A percentile compares a stretch with the other conserved stretches of the same genome.
These are phyloP conservation scores for Aurantiochytrium sp. DNA, from an alignment of 108 stramenopile genomes.

Conservation along the genomic window DNA sequence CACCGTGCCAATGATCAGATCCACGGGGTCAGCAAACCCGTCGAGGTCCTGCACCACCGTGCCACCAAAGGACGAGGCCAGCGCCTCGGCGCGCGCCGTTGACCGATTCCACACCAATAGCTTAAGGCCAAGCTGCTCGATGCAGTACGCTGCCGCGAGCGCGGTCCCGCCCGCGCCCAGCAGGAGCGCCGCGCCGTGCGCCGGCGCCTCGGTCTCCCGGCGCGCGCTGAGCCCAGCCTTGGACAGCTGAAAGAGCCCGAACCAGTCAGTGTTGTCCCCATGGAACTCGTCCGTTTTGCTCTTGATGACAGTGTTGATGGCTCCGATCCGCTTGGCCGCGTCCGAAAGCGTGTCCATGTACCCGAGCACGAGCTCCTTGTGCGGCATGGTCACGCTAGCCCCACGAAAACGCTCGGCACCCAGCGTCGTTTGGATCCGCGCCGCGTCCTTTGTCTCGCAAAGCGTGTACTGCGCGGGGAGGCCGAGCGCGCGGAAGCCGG, in stretches of 20 bases:
- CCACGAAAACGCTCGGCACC: slow-evolving; percentile 70
- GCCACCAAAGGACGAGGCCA: slow-evolving; percentile 83
- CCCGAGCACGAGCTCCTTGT: slow-evolving; percentile 91
- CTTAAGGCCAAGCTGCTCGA: slow-evolving; percentile 67
- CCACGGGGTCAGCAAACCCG: slow-evolving; percentile 17
- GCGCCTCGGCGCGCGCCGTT: slow-evolving; percentile 73
- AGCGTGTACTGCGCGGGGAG: slow-evolving; percentile 77
- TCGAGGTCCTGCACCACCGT: slow-evolving; percentile 62
- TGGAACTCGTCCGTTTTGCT: not conserved
- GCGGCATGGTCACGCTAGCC: slow-evolving; percentile 91
- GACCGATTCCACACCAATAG: slow-evolving; percentile 88
- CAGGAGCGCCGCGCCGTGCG: slow-evolving; percentile 56
- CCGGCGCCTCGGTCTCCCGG: not conserved
- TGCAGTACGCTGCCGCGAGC: slow-evolving; percentile 82
- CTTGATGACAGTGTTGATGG: slow-evolving; percentile 83
- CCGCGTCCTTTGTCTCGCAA: slow-evolving; percentile 20
- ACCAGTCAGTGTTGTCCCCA: slow-evolving; percentile 99
- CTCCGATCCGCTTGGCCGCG: slow-evolving; percentile 87
- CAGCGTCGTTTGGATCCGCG: not conserved
- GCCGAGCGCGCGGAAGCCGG: slow-evolving; percentile 74
- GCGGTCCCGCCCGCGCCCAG: slow-evolving; percentile 95
- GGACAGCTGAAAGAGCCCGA: slow-evolving; percentile 68
- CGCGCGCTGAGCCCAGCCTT: not conserved
- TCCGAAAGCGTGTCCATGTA: slow-evolving; percentile 59
- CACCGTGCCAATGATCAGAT: slow-evolving; percentile 67